Evolutionary conservation across 768 basidiomycete genomes (phyloP).

Genomic region (Lactarius tabidus): DNA sequence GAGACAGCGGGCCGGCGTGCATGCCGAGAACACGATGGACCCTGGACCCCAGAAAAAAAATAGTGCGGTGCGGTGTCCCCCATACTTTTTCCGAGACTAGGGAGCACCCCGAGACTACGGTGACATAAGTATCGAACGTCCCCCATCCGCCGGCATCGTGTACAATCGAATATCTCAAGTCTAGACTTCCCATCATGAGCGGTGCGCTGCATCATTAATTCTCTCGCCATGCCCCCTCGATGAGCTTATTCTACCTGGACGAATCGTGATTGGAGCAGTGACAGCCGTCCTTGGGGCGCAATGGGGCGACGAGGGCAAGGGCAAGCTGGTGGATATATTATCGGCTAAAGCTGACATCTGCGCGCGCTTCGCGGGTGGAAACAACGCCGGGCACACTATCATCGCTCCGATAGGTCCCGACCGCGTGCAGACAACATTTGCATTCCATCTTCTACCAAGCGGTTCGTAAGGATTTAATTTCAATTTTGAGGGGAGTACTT

Average conservation of each 20-base stretch:
- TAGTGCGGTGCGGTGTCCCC: background rate
- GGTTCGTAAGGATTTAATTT: constrained; percentile 46
- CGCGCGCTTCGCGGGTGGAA: constrained; percentile 95
- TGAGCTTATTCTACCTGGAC: background rate
- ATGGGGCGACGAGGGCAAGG: constrained; percentile 93
- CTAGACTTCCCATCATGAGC: constrained; percentile 1
- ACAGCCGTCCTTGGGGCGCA: constrained; percentile 83
- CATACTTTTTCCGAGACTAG: background rate
- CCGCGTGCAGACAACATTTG: constrained; percentile 75
- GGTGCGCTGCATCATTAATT: background rate
- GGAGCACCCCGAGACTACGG: background rate
- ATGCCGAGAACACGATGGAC: background rate
- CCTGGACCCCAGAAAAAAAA: background rate
- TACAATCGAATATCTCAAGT: background rate
- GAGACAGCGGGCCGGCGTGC: constrained; percentile 4
- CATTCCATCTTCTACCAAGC: constrained; percentile 92
- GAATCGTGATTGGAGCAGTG: constrained; percentile 32
- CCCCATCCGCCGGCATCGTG: background rate
- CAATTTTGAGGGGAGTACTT: background rate
- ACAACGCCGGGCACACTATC: constrained; percentile 99
- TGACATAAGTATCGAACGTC: background rate
- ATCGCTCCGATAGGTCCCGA: constrained; percentile 72
- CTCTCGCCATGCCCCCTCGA: background rate
- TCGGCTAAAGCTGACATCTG: constrained; percentile 87
- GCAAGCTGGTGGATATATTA: constrained; percentile 96